Conservation (phyloP, 1,284 basidiomycete genomes). For the Cryptococcus deneoformans region DNA sequence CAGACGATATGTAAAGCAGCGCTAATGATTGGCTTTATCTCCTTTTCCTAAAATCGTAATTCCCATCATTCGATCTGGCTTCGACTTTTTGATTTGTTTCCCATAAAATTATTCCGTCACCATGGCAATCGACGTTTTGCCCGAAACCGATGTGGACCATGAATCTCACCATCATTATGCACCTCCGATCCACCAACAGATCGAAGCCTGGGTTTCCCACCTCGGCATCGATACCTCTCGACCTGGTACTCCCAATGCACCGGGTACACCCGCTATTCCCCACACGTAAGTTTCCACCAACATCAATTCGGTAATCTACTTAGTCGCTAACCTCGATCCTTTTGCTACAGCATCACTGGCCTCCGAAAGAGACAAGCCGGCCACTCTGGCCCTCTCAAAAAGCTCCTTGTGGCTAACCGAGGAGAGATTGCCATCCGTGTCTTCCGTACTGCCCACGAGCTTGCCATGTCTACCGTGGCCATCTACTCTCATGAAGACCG, state of each 20-base stretch:
- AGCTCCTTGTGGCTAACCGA: constrained; percentile 93
- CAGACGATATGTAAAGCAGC: no score
- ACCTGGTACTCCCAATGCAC: constrained; percentile 30
- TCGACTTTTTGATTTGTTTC: background rate
- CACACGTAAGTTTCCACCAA: constrained; percentile 34
- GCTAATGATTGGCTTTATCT: no score
- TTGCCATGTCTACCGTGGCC: constrained; percentile 98
- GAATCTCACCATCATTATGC: background rate
- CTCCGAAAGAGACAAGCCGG: constrained; percentile 90
- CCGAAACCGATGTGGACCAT: constrained; percentile 11
- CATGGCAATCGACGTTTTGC: constrained; percentile 11
- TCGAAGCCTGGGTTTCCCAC: constrained; percentile 44
- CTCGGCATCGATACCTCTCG: constrained; percentile 33
- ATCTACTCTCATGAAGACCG: constrained; percentile 98
- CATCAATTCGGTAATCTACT: no score
- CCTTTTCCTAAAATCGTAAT: no score
- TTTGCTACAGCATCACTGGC: constrained; percentile 72
- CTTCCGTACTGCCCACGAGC: constrained; percentile 96
- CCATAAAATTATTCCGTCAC: background rate
- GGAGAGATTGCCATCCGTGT: constrained; percentile 99
- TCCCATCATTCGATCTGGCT: no score
- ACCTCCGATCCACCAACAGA: constrained; percentile 26
- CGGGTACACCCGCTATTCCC: constrained; percentile 14
- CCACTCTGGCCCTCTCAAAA: constrained; percentile 83
- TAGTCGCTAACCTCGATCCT: background rate